A percentile compares a stretch with the other conserved stretches of the same genome.
phyloP scores from a whole-genome alignment of 2,329 filamentous ascomycete genomes.

The Fusarium euwallaceae region DNA sequence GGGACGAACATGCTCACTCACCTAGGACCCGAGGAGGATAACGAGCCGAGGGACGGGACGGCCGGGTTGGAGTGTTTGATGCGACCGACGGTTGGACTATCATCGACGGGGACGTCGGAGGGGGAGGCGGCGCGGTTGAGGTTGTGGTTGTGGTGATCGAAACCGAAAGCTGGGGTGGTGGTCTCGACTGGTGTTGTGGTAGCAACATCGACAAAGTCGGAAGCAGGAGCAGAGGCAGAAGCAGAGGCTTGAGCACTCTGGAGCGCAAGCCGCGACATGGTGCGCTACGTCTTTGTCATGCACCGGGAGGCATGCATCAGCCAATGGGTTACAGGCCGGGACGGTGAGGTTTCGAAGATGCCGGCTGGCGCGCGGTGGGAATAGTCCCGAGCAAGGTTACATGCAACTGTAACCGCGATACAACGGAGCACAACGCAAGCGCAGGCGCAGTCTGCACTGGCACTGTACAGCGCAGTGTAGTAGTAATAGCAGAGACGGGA shows the following conservation, averaged over 20 bases:
- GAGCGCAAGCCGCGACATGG: slow-evolving; percentile 67
- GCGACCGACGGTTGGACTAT: slow-evolving; percentile 63
- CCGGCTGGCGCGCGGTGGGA: slow-evolving; percentile 44
- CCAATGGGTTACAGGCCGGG: slow-evolving; percentile 43
- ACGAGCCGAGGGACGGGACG: slow-evolving; percentile 39
- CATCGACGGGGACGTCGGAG: slow-evolving; percentile 50
- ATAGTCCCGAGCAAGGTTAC: slow-evolving; percentile 44
- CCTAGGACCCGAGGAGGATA: slow-evolving; percentile 45
- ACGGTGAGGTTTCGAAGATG: slow-evolving; percentile 52
- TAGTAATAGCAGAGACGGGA: slow-evolving; percentile 15
- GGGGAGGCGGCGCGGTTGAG: slow-evolving; percentile 34
- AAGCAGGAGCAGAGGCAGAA: slow-evolving; percentile 30
- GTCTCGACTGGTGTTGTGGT: slow-evolving; percentile 28
- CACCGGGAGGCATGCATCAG: slow-evolving; percentile 47
- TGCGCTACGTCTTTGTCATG: slow-evolving; percentile 55
- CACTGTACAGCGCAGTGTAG: slow-evolving; percentile 13
- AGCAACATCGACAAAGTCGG: slow-evolving; percentile 24
- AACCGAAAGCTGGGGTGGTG: slow-evolving; percentile 20
- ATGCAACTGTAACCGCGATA: slow-evolving; percentile 42
- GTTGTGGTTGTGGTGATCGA: slow-evolving; percentile 18
- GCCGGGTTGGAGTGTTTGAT: slow-evolving; percentile 43
- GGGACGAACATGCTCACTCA: slow-evolving; percentile 48
- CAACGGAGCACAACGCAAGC: slow-evolving; percentile 33
- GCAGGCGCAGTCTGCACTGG: slow-evolving; percentile 20
- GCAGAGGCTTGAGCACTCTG: slow-evolving; percentile 57